Evolutionary conservation across 495 filamentous ascomycete genomes (phyloP), one percentile per base, ranked within the genome.

Genomic region (Penicillium desertorum): DNA sequence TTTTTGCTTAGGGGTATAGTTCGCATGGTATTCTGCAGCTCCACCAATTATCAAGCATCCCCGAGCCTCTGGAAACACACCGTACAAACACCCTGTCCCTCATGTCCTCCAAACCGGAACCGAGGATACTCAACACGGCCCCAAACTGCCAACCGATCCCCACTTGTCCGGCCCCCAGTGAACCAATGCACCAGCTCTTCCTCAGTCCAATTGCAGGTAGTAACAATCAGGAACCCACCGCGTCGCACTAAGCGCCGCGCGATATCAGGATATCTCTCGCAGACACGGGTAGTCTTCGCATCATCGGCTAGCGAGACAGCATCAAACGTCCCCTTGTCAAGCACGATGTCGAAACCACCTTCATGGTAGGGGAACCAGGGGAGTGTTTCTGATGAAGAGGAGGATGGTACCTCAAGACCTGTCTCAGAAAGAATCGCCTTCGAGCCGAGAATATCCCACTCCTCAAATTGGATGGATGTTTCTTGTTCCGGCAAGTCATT

Each of bases 251-350:
- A 72, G 48, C 67, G 62, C 32, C 82, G 75, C 20, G 91, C 86
- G 23, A 83, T 79, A 58, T 77, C 76, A 20, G 81, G 79, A 77
- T 98, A 98, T 45, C 79, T 77, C 68, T 96, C 91, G 66, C 80
- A 87, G 19, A 87, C 76, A 45, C 84, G 79, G 10, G 68, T 64
- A 16, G 56, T 68, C 60, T 71, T 69, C 22, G 64, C 64, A 56
- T 89, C 89, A 32, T 79, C 81, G 44, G 80, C 83, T 19, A 98
- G 73, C 41, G 84, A 88, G 6, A 98, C 84, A 3, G 94, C 94
- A 79, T 98, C 94, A 74, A 96, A 98, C 1, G 94, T 98, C 23
- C 94, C 94, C 69, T 98, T 98, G 72, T 98, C 94, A 6, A 97
- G 79, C 0, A 96, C 87, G 0, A 97, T 81, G 73, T 97, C 91